Percentiles rank a stretch among this genome's conserved stretches.
phyloP scores from a whole-genome alignment of 306 rosid genomes.

The Trichosanthes truncata region DNA sequence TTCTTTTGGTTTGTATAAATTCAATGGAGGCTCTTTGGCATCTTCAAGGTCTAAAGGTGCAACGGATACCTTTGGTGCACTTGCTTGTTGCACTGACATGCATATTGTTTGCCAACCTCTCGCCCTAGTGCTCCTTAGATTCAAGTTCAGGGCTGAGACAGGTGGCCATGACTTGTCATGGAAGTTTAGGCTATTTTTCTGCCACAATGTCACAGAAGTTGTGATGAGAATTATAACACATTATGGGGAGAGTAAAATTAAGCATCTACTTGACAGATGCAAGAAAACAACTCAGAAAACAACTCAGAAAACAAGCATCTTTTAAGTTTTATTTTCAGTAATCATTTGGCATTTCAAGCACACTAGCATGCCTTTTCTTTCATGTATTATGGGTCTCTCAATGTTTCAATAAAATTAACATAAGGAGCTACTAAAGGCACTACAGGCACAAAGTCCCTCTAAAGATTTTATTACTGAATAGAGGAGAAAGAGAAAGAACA shows the following conservation, averaged over 20 bases:
- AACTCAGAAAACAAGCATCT: not conserved
- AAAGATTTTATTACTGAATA: not conserved
- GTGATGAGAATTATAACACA: not conserved
- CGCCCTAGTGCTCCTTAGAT: slow-evolving; percentile 22
- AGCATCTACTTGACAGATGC: not conserved
- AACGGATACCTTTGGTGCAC: slow-evolving; percentile 52
- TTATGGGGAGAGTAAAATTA: not conserved
- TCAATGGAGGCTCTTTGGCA: slow-evolving; percentile 70
- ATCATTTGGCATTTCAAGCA: not conserved
- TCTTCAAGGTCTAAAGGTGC: slow-evolving; percentile 69
- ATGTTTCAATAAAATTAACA: not conserved
- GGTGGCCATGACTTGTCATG: slow-evolving; percentile 51
- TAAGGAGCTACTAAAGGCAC: not conserved
- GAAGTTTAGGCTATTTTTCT: slow-evolving; percentile 43
- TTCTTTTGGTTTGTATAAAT: slow-evolving; percentile 62
- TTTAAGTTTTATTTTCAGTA: not conserved
- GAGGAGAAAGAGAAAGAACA: not conserved
- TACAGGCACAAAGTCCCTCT: not conserved
- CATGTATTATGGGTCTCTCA: not conserved
- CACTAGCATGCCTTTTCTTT: not conserved
- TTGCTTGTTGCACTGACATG: slow-evolving; percentile 90
- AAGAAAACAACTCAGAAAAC: not conserved
- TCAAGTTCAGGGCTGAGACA: slow-evolving; percentile 34
- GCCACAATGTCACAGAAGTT: slow-evolving; percentile 14
- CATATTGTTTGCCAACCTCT: slow-evolving; percentile 41